Evolutionary conservation across 768 basidiomycete genomes (phyloP), one percentile per base, ranked within the genome.

Genomic region (Boletus coccyginus): DNA sequence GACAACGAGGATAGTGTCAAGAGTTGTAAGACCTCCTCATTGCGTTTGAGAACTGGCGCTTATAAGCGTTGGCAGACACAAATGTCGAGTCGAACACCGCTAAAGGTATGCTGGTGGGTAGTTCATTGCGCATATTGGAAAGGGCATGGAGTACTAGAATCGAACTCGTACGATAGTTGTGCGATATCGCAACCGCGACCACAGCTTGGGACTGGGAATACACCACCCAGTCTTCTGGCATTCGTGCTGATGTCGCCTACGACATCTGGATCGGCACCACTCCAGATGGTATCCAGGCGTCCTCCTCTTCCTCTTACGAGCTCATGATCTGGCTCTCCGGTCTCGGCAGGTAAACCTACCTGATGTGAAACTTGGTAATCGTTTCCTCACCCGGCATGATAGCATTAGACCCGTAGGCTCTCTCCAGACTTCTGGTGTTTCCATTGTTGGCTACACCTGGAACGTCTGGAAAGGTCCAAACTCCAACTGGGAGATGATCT

Each of bases 261-360:
- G 81, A 83, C 56, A 79, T 83, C 44, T 84, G 83, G 83, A 62
- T 75, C 33, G 82, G 83, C 33, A 66, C 58, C 14, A 66, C 78
- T 10, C 62, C 73, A 3, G 64, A 75, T 7, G 82, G 81, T 43
- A 58, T 61, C 1, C 77, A 82, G n/a, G 81, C 82, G 0, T 71
- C 78, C 2, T 57, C 69, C 8, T 74, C 76, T 7, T 82, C 80
- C 7, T 77, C 77, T 2, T 84, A 73, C 61, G 82, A 84, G 64
- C 81, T 84, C 52, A 84, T 84, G 82, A 82, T 84, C 56, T 84
- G 82, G 82, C 76, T 84, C 29, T 82, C 82, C 50, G 78, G 80
- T 38, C 74, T 74, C 13, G 82, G 82, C 64, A 78, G 78, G 82
- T 83, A 64, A 56, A 75, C 52, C 3, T 12, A 10, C 32, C 16